Conservation (phyloP, 2,329 filamentous ascomycete genomes). For the Diaporthe amygdali region DNA sequence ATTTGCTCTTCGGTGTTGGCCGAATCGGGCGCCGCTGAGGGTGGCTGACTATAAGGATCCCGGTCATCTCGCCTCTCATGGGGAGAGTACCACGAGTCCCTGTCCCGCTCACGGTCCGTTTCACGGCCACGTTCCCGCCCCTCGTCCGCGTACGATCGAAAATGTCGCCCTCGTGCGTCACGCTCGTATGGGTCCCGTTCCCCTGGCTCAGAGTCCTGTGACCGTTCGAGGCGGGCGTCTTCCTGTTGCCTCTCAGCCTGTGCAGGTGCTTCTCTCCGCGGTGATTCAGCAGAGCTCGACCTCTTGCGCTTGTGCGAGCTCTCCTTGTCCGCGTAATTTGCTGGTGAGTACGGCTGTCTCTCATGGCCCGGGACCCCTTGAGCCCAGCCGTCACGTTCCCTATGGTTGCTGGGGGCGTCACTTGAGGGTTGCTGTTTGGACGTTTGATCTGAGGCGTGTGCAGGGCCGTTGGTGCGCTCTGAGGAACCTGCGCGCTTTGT, state of each 20-base stretch:
- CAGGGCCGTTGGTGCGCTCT: conserved; percentile 35
- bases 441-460: conserved; percentile 27
- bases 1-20: conserved; percentile 57
- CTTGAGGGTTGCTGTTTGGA: conserved; percentile 31
- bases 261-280: conserved; percentile 40
- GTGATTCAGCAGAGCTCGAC: conserved; percentile 63
- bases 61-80: conserved; percentile 52
- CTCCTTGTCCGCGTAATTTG: conserved; percentile 51
- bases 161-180: conserved; percentile 40
- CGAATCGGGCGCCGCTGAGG: conserved; percentile 49
- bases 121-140: conserved; percentile 50
- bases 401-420: conserved; percentile 36
- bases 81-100: conserved; percentile 55
- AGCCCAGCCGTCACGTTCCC: conserved; percentile 47
- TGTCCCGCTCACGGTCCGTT: conserved; percentile 36
- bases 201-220: conserved; percentile 29
- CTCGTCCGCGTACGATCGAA: conserved; percentile 51
- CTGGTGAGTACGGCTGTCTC: conserved; percentile 45
- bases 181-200: conserved; percentile 26
- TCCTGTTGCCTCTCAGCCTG: conserved; percentile 41
- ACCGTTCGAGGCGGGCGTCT: conserved; percentile 31
- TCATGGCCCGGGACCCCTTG: conserved; percentile 42
- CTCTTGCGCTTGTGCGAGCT: conserved; percentile 70
- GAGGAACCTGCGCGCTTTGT: conserved; percentile 38
- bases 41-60: conserved; percentile 50